Percentiles rank a stretch among this genome's conserved stretches.
These are phyloP conservation scores for Pseudocercospora musae DNA, from an alignment of 2,329 filamentous ascomycete species.

Conservation along the genomic window DNA sequence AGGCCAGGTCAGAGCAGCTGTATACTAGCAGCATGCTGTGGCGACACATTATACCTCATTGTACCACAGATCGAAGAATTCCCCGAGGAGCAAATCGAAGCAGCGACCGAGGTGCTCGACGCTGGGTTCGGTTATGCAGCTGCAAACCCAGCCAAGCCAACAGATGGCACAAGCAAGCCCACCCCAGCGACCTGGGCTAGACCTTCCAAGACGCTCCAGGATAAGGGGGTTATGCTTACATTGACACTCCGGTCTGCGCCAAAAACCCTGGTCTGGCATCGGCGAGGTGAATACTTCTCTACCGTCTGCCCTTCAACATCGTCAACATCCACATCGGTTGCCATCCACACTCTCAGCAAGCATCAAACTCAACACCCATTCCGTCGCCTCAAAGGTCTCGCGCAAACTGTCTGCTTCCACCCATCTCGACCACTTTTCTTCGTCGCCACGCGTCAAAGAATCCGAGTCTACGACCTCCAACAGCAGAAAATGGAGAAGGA, in stretches of 20 bases:
- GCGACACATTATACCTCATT: constrained; percentile 81
- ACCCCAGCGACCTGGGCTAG: constrained; percentile 79
- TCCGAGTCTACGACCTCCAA: constrained; percentile 90
- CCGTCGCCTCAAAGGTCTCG: constrained; percentile 69
- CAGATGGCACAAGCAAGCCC: constrained; percentile 60
- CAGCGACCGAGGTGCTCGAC: constrained; percentile 73
- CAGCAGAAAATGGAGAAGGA: constrained; percentile 90
- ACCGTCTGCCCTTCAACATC: constrained; percentile 81
- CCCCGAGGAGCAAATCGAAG: constrained; percentile 56
- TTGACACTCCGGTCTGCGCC: constrained; percentile 65
- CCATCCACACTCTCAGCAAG: constrained; percentile 92
- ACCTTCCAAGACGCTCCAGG: constrained; percentile 69
- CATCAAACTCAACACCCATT: constrained; percentile 95
- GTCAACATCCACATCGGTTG: constrained; percentile 65
- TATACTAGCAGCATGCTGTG: constrained; percentile 77
- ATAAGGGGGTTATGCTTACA: constrained; percentile 74
- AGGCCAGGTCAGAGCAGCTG: constrained; percentile 76
- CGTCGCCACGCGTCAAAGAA: constrained; percentile 88
- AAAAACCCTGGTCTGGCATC: constrained; percentile 91
- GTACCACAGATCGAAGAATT: constrained; percentile 50
- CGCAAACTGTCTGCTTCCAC: constrained; percentile 92
- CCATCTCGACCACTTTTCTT: constrained; percentile 91
- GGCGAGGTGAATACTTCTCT: constrained; percentile 88
- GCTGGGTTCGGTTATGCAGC: constrained; percentile 93
- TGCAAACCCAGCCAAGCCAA: constrained; percentile 53